A percentile compares a stretch with the other conserved stretches of the same genome.
phyloP scores from a whole-genome alignment of 371 early-diverging fungal species.

The Apophysomyces ossiformis region DNA sequence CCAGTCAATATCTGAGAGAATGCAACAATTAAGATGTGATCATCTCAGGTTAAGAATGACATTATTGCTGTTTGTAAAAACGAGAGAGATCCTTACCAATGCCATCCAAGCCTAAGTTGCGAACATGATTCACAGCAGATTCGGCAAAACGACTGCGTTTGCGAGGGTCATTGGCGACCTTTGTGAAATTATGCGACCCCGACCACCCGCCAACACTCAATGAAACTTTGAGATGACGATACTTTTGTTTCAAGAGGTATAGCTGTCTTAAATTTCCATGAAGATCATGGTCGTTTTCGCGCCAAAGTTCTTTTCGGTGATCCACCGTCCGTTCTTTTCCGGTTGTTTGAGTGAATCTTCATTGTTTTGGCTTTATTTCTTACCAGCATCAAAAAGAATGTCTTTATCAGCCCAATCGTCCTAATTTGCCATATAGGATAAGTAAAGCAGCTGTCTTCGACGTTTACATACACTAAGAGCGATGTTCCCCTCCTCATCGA shows the following conservation, averaged over 20 bases:
- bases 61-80: too few species aligned
- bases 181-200: constrained; percentile 80
- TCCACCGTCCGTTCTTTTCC: constrained; percentile 32
- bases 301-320: constrained; percentile 58
- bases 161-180: constrained; percentile 55
- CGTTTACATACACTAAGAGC: constrained; percentile 55
- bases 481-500: constrained; percentile 65
- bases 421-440: constrained; percentile 19
- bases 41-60: too few species aligned
- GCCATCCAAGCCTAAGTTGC: constrained; percentile 56
- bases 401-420: constrained; percentile 53
- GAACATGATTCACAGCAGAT: constrained; percentile 57
- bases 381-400: constrained; percentile 41
- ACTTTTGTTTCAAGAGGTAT: constrained; percentile 69
- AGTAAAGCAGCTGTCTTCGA: neutral
- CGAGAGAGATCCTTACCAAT: constrained; percentile 20
- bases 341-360: neutral
- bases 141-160: constrained; percentile 62
- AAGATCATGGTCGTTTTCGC: constrained; percentile 53
- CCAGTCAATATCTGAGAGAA: constrained; percentile 77
- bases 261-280: constrained; percentile 83
- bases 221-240: constrained; percentile 70
- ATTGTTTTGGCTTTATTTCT: neutral
- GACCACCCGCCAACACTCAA: constrained; percentile 91
- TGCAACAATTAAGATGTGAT: too few species aligned